Evolutionary conservation across 805 yeast species (phyloP).

Genomic region (Ogataea ganodermae): DNA sequence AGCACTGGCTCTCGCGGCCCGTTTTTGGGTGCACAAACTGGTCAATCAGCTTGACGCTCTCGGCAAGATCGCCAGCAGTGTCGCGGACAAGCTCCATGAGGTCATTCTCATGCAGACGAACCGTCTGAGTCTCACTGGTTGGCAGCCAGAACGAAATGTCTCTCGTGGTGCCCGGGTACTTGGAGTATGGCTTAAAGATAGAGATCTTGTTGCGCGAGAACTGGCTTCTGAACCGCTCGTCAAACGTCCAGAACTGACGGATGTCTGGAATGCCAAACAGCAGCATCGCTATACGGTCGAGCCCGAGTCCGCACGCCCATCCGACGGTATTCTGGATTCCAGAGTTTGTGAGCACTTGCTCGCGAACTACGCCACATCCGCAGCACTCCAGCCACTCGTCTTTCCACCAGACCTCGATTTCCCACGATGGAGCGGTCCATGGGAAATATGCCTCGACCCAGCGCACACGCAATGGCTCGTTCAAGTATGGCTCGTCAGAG

Average conservation of each 20-base stretch:
- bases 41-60: slow-evolving; percentile 78
- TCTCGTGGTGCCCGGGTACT: slow-evolving; percentile 81
- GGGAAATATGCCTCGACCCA: slow-evolving; percentile 98
- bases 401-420: slow-evolving; percentile 98
- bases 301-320: slow-evolving; percentile 98
- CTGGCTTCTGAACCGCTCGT: slow-evolving; percentile 74
- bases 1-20: slow-evolving; percentile 75
- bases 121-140: slow-evolving; percentile 23
- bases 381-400: slow-evolving; percentile 97
- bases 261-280: slow-evolving; percentile 95
- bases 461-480: slow-evolving; percentile 79
- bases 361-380: slow-evolving; percentile 90
- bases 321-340: slow-evolving; percentile 72
- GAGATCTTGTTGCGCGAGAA: slow-evolving; percentile 65
- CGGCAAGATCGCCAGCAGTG: slow-evolving; percentile 85
- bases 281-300: slow-evolving; percentile 94
- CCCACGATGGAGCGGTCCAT: slow-evolving; percentile 99
- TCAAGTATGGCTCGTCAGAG: slow-evolving; percentile 56
- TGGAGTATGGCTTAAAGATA: slow-evolving; percentile 84
- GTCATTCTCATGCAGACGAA: slow-evolving; percentile 75
- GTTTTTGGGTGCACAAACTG: slow-evolving; percentile 86
- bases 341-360: slow-evolving; percentile 72
- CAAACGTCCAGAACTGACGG: slow-evolving; percentile 86
- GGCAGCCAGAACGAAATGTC: slow-evolving; percentile 94
- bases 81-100: slow-evolving; percentile 89